These are phyloP conservation scores for Schrenkiella parvula DNA, from an alignment of 345 rosid species.

Conservation along the genomic window DNA sequence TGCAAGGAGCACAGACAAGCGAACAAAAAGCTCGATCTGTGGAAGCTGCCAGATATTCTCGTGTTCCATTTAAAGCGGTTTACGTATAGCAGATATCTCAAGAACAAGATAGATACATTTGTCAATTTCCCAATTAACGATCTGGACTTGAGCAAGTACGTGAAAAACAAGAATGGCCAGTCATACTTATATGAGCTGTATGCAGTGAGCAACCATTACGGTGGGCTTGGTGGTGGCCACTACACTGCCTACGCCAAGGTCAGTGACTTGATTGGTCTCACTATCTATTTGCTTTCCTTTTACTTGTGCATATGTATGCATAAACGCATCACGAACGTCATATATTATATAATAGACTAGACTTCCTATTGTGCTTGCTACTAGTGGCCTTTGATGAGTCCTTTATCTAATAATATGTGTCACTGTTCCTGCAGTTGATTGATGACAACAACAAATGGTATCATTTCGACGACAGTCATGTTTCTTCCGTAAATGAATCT, in stretches of 20 bases:
- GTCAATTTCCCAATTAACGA: conserved; percentile 85
- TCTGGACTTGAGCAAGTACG: conserved; percentile 82
- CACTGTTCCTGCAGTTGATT: conserved; percentile 54
- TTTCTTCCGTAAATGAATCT: conserved; percentile 59
- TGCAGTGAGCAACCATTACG: conserved; percentile 96
- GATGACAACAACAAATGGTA: conserved; percentile 92
- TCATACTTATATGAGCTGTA: conserved; percentile 67
- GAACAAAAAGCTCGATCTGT: conserved; percentile 84
- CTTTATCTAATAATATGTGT: background rate
- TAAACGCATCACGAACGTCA: background rate
- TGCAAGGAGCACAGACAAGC: conserved; percentile 99
- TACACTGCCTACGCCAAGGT: conserved; percentile 98
- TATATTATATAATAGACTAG: background rate
- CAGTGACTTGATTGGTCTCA: background rate
- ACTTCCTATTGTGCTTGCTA: background rate
- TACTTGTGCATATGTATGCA: background rate
- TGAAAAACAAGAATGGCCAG: conserved; percentile 56
- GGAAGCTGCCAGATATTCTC: conserved; percentile 92
- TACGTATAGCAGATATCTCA: conserved; percentile 84
- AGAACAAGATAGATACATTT: conserved; percentile 86
- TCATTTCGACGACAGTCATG: conserved; percentile 84
- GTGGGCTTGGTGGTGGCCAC: conserved; percentile 98
- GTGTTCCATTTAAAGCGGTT: conserved; percentile 92
- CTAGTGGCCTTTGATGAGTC: background rate
- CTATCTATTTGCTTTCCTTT: background rate